A percentile compares a stretch with the other conserved stretches of the same genome.
Evolutionary conservation across 1,139 yeast genomes (phyloP).

Genomic region (Debaryomyces udenii): DNA sequence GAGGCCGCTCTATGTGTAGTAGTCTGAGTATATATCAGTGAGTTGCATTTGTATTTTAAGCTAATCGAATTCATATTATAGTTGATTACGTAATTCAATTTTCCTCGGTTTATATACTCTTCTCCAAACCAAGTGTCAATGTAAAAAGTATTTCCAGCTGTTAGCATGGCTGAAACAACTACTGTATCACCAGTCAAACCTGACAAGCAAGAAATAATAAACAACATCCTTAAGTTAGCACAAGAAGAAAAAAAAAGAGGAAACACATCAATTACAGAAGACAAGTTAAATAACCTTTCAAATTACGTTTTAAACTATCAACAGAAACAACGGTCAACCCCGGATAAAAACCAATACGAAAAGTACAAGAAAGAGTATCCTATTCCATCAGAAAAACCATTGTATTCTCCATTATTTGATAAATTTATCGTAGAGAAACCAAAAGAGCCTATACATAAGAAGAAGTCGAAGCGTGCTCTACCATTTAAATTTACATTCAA

Average conservation of each 20-base stretch:
- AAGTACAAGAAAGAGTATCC: slow-evolving; percentile 20
- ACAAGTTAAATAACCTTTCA: slow-evolving; percentile 33
- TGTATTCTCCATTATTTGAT: slow-evolving; percentile 29
- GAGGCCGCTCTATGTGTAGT: no score
- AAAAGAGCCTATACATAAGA: slow-evolving; percentile 12
- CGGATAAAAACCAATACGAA: slow-evolving; percentile 8
- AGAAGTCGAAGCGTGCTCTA: slow-evolving; percentile 9
- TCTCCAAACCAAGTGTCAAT: background rate
- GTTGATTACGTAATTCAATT: slow-evolving; percentile 5
- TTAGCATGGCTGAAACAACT: slow-evolving; percentile 10
- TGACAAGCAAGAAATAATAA: slow-evolving; percentile 28
- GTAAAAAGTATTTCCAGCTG: background rate
- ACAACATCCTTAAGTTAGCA: slow-evolving; percentile 32
- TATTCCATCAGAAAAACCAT: slow-evolving; percentile 15
- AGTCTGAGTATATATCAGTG: background rate
- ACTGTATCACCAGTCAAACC: slow-evolving; percentile 13
- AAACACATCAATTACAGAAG: slow-evolving; percentile 36
- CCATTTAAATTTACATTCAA: slow-evolving; percentile 27
- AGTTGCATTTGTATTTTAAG: no score
- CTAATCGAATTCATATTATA: no score
- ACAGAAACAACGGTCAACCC: slow-evolving; percentile 7
- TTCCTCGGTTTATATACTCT: slow-evolving; percentile 5
- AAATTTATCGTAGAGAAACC: slow-evolving; percentile 22
- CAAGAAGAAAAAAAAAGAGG: slow-evolving; percentile 38
- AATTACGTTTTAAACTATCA: slow-evolving; percentile 22